Evolutionary conservation across 2,329 filamentous ascomycete genomes (phyloP).

Genomic region (Neopestalotiopsis sp.): DNA sequence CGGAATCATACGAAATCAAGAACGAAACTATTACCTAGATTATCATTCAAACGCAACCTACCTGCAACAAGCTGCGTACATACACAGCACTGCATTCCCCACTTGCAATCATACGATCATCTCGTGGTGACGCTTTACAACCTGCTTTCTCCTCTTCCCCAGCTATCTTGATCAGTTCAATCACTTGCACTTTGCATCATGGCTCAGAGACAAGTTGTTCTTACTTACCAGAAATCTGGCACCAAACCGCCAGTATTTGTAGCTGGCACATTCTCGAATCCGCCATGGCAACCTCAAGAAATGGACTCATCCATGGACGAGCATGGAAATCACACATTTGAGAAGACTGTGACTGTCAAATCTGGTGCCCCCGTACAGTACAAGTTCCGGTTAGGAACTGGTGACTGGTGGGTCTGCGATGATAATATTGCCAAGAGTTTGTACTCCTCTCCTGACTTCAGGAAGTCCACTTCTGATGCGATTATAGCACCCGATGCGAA

Average conservation of each 20-base stretch:
- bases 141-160: not conserved
- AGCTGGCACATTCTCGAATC: slow-evolving; percentile 70
- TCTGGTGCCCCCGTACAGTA: slow-evolving; percentile 70
- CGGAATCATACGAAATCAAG: not conserved
- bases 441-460: slow-evolving; percentile 29
- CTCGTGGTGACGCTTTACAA: not conserved
- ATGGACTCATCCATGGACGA: slow-evolving; percentile 61
- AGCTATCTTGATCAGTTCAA: not conserved
- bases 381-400: slow-evolving; percentile 72
- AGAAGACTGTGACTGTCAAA: slow-evolving; percentile 57
- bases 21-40: not conserved
- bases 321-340: slow-evolving; percentile 63
- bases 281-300: slow-evolving; percentile 70
- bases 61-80: not conserved
- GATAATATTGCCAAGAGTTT: slow-evolving; percentile 65
- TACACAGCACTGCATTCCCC: not conserved
- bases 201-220: slow-evolving; percentile 48
- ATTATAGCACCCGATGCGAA: slow-evolving; percentile 43
- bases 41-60: not conserved
- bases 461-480: slow-evolving; percentile 6
- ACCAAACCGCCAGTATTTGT: slow-evolving; percentile 72
- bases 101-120: not conserved
- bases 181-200: slow-evolving; percentile 10
- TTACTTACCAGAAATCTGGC: slow-evolving; percentile 66
- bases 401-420: slow-evolving; percentile 74